These are phyloP conservation scores for Epichloe brachyelytri DNA, from an alignment of 2,329 filamentous ascomycete genomes.

Conservation along the genomic window DNA sequence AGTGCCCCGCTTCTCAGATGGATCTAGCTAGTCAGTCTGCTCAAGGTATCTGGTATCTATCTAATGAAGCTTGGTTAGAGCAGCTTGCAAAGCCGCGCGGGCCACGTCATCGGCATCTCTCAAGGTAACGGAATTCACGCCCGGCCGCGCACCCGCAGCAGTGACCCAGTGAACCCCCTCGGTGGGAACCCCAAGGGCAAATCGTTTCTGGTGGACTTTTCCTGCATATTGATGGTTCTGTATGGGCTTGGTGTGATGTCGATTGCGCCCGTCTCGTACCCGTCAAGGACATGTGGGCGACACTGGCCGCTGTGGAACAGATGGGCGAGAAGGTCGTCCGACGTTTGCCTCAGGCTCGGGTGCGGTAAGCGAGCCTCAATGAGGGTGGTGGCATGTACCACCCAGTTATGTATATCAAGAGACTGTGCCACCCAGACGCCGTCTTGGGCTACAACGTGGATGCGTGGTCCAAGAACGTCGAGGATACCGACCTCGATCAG, in stretches of 20 bases:
- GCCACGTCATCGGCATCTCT: conserved; percentile 3
- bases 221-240: not conserved
- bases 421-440: conserved; percentile 1
- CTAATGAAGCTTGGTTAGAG: not conserved
- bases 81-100: conserved; percentile 1
- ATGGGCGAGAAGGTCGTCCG: conserved; percentile 1
- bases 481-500: conserved; percentile 2
- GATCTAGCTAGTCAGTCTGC: too few relatives aligned
- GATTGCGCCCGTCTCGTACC: conserved; percentile 3
- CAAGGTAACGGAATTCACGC: conserved; percentile 5
- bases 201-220: conserved; percentile 1
- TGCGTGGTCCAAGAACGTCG: conserved; percentile 3
- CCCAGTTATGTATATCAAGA: not conserved
- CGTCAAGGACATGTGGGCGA: conserved; percentile 3
- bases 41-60: too few relatives aligned
- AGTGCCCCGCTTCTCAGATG: too few relatives aligned
- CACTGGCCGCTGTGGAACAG: conserved; percentile 2
- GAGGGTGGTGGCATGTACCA: not conserved
- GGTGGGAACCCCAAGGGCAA: conserved; percentile 2
- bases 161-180: conserved; percentile 6
- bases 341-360: not conserved
- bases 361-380: conserved; percentile 3
- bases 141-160: conserved; percentile 3
- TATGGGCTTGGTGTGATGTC: conserved; percentile 4
- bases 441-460: not conserved